Evolutionary conservation across 257 asterid species (phyloP).

Genomic region (Lavandula angustifolia): DNA sequence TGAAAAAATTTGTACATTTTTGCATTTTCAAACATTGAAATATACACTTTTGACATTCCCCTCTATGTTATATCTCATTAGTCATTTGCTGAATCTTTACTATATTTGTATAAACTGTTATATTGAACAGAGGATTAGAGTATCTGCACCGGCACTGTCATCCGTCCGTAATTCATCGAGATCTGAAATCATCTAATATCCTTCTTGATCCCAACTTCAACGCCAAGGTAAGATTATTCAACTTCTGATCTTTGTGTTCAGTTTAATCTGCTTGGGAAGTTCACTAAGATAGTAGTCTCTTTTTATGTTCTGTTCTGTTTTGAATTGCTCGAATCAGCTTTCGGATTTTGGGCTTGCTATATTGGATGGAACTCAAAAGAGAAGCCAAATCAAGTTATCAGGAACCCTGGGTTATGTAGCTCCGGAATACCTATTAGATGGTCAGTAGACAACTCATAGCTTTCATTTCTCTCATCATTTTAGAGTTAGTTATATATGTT

Average conservation of each 20-base stretch:
- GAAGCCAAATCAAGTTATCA: constrained; percentile 59
- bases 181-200: constrained; percentile 79
- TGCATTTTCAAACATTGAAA: too few species aligned
- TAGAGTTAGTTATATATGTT: not conserved
- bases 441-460: constrained; percentile 37
- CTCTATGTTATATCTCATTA: not conserved
- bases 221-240: constrained; percentile 54
- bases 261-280: constrained; percentile 7
- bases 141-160: constrained; percentile 68
- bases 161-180: constrained; percentile 81
- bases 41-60: too few species aligned
- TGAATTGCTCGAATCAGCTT: constrained; percentile 41
- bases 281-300: not conserved
- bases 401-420: constrained; percentile 85
- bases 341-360: constrained; percentile 81
- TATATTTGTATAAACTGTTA: constrained; percentile 9
- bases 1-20: too few species aligned
- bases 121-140: constrained; percentile 65
- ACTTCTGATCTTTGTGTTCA: not conserved
- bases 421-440: constrained; percentile 76
- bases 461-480: not conserved
- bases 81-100: not conserved
- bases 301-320: not conserved
- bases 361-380: constrained; percentile 54
- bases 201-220: constrained; percentile 75